Evolutionary conservation across 1,284 basidiomycete genomes (phyloP), one percentile per base, ranked within the genome.

Genomic region (Trichosporon coremiiforme): DNA sequence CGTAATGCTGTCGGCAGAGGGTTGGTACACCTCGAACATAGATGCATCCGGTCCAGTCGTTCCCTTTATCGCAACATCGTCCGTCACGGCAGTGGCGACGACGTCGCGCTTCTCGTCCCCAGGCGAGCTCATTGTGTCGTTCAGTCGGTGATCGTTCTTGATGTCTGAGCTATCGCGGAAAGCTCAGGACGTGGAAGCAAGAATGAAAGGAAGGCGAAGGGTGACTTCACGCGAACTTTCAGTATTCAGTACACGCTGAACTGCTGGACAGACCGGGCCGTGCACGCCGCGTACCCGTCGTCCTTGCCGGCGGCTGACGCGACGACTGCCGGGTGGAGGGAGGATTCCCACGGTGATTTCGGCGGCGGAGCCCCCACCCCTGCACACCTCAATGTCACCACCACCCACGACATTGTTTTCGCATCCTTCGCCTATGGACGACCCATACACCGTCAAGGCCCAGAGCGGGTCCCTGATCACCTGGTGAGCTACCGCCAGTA

Each of bases 391-490:
- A 36, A 38, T 38, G 22, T 29, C 53, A 10, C 53, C 12, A 20
- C 29, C 29, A 29, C 31, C 13, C 10, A 38, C 36, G 12, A 5
- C 20, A 25, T 9, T 33, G 57, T 20, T 10, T 33, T 12, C 20
- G 22, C 35, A 20, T 64, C 36, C 9, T 36, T 29, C 35, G 35
- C 36, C n/a, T 41, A 38, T 57, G 60, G 15, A 67, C 50, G 73
- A 74, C 64, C 73, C 73, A 20, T 74, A 74, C 68, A 63, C 68
- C n/a, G 73, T 74, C 64, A 70, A 66, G 38, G 70, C 71, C 22
- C 68, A 41, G 31, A 65, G 50, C 25, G 73, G 73, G 57, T 73
- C 71, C 13, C 64, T 74, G 33, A 71, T 74, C 31, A 71, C 73
- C 8, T 74, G 73, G 71, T 72, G 31, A 62, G 57, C 31, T 62